Conservation (phyloP, 2,329 filamentous ascomycete genomes). For the Aureobasidium lini region DNA sequence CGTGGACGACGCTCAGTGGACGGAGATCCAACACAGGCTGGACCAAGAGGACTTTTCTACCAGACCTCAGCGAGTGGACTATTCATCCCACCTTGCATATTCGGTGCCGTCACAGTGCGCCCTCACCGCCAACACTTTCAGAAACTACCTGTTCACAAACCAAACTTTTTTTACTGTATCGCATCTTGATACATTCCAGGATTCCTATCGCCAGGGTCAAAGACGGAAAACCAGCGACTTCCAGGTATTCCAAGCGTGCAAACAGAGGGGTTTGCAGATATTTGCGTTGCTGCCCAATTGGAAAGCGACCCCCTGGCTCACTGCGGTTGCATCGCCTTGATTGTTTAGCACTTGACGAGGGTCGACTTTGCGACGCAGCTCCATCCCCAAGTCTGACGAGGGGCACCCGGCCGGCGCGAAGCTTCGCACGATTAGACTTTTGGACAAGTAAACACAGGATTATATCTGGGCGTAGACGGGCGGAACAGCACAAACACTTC, state of each 20-base stretch:
- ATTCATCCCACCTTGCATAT: constrained; percentile 6
- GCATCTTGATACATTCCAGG: constrained; percentile 8
- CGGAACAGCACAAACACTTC: not conserved
- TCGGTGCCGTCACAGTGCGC: constrained; percentile 4
- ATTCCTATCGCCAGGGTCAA: not conserved
- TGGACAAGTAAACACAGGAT: not conserved
- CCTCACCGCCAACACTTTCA: not conserved
- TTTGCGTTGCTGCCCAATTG: constrained; percentile 8
- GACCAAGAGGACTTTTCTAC: not conserved
- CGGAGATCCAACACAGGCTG: not conserved
- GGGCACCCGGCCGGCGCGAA: not conserved
- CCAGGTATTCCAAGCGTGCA: not conserved
- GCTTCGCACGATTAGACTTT: not conserved
- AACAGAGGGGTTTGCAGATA: constrained; percentile 1
- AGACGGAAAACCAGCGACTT: not conserved
- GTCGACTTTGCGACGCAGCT: not conserved
- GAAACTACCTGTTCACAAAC: not conserved
- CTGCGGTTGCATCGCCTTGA: not conserved
- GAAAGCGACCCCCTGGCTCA: not conserved
- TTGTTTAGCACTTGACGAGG: not conserved
- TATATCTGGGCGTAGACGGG: not conserved
- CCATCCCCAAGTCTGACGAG: not conserved
- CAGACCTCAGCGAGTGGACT: not conserved
- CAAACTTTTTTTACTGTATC: not conserved
- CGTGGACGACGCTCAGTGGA: constrained; percentile 5